Evolutionary conservation across 2,329 filamentous ascomycete species (phyloP).

Genomic region (Venturia nashicola): DNA sequence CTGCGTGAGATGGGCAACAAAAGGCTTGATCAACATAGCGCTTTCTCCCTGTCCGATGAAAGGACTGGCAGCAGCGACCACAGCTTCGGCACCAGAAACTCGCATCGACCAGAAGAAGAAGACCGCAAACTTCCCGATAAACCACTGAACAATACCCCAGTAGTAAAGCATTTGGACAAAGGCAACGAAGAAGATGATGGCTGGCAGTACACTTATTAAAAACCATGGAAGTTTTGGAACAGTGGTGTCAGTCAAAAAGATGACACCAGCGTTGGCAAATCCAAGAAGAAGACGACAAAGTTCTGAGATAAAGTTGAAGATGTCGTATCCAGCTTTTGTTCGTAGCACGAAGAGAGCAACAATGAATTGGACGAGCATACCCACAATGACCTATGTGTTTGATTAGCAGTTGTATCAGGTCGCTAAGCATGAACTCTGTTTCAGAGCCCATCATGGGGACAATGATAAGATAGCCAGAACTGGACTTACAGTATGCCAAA

Average conservation of each 20-base stretch:
- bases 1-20: conserved; percentile 71
- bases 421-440: too few relatives aligned
- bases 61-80: conserved; percentile 82
- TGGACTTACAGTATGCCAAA: conserved; percentile 29
- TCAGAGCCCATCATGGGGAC: too few relatives aligned
- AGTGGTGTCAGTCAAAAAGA: conserved; percentile 51
- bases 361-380: conserved; percentile 80
- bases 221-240: conserved; percentile 48
- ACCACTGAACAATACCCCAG: conserved; percentile 75
- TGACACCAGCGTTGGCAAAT: conserved; percentile 61
- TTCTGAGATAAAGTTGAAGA: conserved; percentile 77
- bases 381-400: conserved; percentile 49
- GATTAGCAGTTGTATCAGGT: not conserved
- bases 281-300: conserved; percentile 63
- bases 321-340: conserved; percentile 68
- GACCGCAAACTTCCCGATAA: conserved; percentile 71
- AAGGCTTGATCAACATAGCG: conserved; percentile 81
- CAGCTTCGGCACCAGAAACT: conserved; percentile 84
- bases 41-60: conserved; percentile 94
- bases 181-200: conserved; percentile 93
- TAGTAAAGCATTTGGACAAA: conserved; percentile 82
- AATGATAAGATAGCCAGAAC: too few relatives aligned
- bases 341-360: conserved; percentile 80
- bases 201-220: conserved; percentile 67
- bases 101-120: conserved; percentile 87